These are phyloP conservation scores for Aciculosporium take DNA, from an alignment of 2,329 filamentous ascomycete genomes.

Conservation along the genomic window DNA sequence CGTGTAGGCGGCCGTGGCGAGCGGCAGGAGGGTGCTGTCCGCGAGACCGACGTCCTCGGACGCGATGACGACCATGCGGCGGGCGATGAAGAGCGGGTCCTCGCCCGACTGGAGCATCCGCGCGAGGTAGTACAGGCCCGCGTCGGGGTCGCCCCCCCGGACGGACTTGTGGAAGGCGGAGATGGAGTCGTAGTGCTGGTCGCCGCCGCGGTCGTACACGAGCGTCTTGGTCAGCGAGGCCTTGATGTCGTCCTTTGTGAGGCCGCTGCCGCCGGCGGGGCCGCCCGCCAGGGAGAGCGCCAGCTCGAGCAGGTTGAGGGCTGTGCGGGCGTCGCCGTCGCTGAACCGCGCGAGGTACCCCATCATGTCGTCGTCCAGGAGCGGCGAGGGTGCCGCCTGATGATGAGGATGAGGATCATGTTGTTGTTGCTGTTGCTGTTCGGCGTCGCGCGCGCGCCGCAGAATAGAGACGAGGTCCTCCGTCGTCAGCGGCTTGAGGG, in stretches of 20 bases:
- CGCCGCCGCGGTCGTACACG: conserved; percentile 86
- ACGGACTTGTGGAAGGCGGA: conserved; percentile 95
- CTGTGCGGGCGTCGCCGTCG: conserved; percentile 85
- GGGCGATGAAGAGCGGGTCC: conserved; percentile 81
- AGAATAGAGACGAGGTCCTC: conserved; percentile 63
- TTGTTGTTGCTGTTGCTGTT: conserved; percentile 20
- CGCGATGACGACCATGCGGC: conserved; percentile 86
- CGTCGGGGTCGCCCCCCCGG: conserved; percentile 73
- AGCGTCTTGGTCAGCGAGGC: conserved; percentile 75
- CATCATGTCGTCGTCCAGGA: conserved; percentile 67
- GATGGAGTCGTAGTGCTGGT: conserved; percentile 96
- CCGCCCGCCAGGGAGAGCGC: conserved; percentile 55
- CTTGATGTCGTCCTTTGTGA: conserved; percentile 68
- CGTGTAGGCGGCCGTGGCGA: conserved; percentile 75
- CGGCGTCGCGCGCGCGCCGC: conserved; percentile 53
- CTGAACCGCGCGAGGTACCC: conserved; percentile 72
- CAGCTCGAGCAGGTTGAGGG: conserved; percentile 81
- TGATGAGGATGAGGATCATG: no score
- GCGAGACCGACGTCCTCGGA: conserved; percentile 88
- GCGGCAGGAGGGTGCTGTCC: conserved; percentile 66
- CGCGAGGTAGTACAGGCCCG: conserved; percentile 83
- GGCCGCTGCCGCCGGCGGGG: no score
- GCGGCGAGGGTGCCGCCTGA: conserved; percentile 27
- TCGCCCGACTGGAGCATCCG: conserved; percentile 94
- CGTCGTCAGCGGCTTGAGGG: conserved; percentile 58